Evolutionary conservation across 345 rosid genomes (phyloP).

Genomic region (Anacardium occidentale): DNA sequence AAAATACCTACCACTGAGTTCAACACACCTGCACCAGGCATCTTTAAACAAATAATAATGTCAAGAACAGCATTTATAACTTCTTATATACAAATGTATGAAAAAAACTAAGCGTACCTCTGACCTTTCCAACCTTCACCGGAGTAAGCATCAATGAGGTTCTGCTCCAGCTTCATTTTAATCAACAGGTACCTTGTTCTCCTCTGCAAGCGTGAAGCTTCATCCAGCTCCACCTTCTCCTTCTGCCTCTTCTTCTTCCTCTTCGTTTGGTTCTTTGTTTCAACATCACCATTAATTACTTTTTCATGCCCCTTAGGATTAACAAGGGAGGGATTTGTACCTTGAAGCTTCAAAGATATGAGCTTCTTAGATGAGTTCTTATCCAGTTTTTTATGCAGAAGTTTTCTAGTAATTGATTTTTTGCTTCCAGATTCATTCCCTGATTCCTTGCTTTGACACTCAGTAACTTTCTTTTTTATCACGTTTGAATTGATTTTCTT

Average conservation of each 20-base stretch:
- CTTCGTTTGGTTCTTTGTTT: constrained; percentile 40
- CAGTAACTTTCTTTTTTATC: constrained; percentile 27
- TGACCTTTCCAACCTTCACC: constrained; percentile 99
- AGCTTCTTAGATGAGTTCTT: constrained; percentile 34
- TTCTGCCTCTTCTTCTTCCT: constrained; percentile 48
- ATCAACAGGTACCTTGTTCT: constrained; percentile 83
- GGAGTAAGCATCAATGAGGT: constrained; percentile 94
- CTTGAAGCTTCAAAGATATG: constrained; percentile 17
- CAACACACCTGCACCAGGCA: neutral
- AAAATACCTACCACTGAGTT: neutral
- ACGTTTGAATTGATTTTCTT: constrained; percentile 26
- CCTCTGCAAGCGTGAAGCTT: constrained; percentile 80
- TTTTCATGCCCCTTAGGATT: constrained; percentile 28
- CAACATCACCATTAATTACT: constrained; percentile 27
- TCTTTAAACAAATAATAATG: neutral
- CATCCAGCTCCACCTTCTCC: constrained; percentile 58
- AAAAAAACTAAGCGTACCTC: constrained; percentile 52
- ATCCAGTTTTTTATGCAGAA: constrained; percentile 21
- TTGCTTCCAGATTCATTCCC: constrained; percentile 23
- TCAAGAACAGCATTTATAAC: neutral
- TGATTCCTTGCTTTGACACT: constrained; percentile 26
- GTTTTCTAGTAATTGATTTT: constrained; percentile 19
- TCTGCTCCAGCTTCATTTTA: constrained; percentile 95
- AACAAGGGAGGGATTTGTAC: constrained; percentile 9
- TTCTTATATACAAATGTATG: neutral